Conservation (phyloP, 257 asterid species). For the Solanum lycopersicoides region DNA sequence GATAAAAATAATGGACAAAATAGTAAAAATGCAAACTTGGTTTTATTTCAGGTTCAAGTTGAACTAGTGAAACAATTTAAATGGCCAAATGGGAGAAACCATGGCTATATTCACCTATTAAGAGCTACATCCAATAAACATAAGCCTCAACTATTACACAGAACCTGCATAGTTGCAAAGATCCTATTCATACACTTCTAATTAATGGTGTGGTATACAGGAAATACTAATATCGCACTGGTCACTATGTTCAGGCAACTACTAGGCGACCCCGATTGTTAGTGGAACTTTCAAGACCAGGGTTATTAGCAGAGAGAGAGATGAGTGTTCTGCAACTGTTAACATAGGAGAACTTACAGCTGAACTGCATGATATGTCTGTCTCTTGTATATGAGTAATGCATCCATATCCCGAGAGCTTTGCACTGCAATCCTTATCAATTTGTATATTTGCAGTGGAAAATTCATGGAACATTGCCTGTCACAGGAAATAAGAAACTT, state of each 20-base stretch:
- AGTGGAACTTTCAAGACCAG: background rate
- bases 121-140: background rate
- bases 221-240: background rate
- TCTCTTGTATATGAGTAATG: constrained; percentile 67
- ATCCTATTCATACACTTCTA: background rate
- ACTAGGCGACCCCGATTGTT: background rate
- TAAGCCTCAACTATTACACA: background rate
- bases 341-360: constrained; percentile 25
- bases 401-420: constrained; percentile 98
- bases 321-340: background rate
- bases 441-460: constrained; percentile 80
- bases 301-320: background rate
- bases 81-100: background rate
- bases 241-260: background rate
- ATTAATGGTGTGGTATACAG: background rate
- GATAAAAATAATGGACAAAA: background rate
- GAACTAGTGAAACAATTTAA: background rate
- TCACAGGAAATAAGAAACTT: constrained; percentile 3
- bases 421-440: constrained; percentile 89
- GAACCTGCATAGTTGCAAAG: background rate
- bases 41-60: background rate
- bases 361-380: constrained; percentile 58
- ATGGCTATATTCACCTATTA: background rate
- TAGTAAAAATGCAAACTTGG: background rate
- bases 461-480: constrained; percentile 98